Evolutionary conservation across 148 eudicot genomes (phyloP).

Genomic region (Tetragonia tetragonoides): DNA sequence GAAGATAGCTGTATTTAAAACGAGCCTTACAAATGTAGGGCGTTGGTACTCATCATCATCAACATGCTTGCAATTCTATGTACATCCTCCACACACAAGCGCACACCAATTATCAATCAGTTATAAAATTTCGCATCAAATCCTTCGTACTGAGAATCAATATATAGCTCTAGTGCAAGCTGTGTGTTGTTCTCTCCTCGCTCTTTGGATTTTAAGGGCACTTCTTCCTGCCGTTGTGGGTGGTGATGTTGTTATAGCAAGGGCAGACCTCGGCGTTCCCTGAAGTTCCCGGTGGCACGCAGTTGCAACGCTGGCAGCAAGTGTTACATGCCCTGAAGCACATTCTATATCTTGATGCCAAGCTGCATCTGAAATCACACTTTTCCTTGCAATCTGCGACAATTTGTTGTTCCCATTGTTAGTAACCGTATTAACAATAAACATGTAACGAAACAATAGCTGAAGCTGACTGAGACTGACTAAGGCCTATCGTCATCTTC

Average conservation of each 20-base stretch:
- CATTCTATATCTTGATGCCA: constrained; percentile 32
- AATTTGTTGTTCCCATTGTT: background rate
- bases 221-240: constrained; percentile 37
- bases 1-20: background rate
- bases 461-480: too few relatives aligned
- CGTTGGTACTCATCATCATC: too few relatives aligned
- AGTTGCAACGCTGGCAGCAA: constrained; percentile 52
- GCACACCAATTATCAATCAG: background rate
- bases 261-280: constrained; percentile 42
- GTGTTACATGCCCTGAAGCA: constrained; percentile 49
- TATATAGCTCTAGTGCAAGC: too few relatives aligned
- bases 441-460: too few relatives aligned
- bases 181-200: background rate
- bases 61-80: background rate
- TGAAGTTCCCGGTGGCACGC: constrained; percentile 52
- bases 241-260: constrained; percentile 46
- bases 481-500: too few relatives aligned
- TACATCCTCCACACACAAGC: background rate
- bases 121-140: too few relatives aligned
- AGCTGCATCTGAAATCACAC: constrained; percentile 21
- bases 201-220: constrained; percentile 34
- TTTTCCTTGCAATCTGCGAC: constrained; percentile 31
- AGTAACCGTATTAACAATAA: too few relatives aligned
- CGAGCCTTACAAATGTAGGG: background rate
- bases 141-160: too few relatives aligned